Percentiles rank a stretch among this genome's conserved stretches.
Conservation (phyloP, 2,329 filamentous ascomycete species). For the Endocalyx cinctus region DNA sequence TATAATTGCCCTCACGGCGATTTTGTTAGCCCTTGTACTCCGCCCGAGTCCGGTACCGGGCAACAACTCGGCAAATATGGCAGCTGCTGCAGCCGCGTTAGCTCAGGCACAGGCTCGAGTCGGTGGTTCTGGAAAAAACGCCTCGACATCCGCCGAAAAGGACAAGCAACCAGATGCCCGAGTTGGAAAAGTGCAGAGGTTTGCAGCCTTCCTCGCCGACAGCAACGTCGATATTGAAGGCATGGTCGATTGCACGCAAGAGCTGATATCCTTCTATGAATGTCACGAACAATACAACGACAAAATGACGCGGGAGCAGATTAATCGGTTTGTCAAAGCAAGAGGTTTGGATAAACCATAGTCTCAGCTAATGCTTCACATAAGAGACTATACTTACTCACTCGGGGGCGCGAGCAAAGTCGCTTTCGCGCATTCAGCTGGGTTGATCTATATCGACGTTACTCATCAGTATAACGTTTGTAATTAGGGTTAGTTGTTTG, state of each 20-base stretch:
- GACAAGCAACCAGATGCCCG: conserved; percentile 50
- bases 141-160: conserved; percentile 27
- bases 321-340: conserved; percentile 56
- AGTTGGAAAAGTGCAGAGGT: conserved; percentile 61
- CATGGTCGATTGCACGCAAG: conserved; percentile 85
- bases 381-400: no score
- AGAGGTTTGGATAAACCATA: conserved; percentile 46
- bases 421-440: no score
- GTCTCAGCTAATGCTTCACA: no score
- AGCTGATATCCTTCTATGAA: conserved; percentile 86
- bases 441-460: no score
- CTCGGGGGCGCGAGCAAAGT: no score
- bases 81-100: conserved; percentile 44
- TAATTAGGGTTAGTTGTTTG: no score
- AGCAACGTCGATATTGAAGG: conserved; percentile 79
- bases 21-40: conserved; percentile 79
- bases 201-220: conserved; percentile 77
- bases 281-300: conserved; percentile 58
- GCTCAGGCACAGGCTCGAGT: conserved; percentile 30
- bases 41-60: conserved; percentile 46
- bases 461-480: no score
- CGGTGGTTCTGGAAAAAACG: conserved; percentile 18
- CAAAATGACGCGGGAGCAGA: conserved; percentile 53
- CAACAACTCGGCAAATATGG: conserved; percentile 37
- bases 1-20: conserved; percentile 78